Evolutionary conservation across 2,329 filamentous ascomycete genomes (phyloP).

Genomic region (Fusarium floridanum): DNA sequence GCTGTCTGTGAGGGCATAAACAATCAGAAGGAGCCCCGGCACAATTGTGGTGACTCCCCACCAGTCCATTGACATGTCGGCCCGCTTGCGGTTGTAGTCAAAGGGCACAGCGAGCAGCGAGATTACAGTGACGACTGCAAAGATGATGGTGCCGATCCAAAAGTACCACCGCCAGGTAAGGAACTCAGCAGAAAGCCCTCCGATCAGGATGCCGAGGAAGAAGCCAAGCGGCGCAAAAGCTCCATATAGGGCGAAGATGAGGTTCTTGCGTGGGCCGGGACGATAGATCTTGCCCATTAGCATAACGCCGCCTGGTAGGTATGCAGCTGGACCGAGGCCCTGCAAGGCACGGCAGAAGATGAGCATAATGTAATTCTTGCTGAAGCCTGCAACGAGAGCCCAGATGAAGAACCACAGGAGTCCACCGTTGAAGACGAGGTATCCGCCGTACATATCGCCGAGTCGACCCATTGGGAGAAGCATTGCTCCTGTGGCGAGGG

Average conservation of each 20-base stretch:
- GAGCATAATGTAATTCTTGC: conserved; percentile 75
- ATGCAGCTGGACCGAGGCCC: conserved; percentile 79
- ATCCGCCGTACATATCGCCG: conserved; percentile 74
- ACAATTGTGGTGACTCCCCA: conserved; percentile 66
- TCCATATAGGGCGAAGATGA: conserved; percentile 72
- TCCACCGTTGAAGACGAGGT: conserved; percentile 70
- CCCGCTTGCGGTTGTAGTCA: conserved; percentile 46
- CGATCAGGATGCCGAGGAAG: conserved; percentile 75
- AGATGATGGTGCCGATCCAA: conserved; percentile 67
- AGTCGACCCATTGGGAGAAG: conserved; percentile 74
- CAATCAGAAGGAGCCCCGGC: conserved; percentile 70
- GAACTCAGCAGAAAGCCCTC: conserved; percentile 72
- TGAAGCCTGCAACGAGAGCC: conserved; percentile 78
- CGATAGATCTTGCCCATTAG: conserved; percentile 76
- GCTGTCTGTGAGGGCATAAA: conserved; percentile 76
- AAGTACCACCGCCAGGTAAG: conserved; percentile 78
- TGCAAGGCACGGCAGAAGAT: conserved; percentile 81
- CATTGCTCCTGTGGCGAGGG: conserved; percentile 67
- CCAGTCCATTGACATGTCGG: conserved; percentile 69
- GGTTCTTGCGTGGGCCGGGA: conserved; percentile 78
- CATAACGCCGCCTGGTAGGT: conserved; percentile 78
- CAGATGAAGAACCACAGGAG: conserved; percentile 76
- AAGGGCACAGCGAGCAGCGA: conserved; percentile 55
- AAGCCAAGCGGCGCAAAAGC: conserved; percentile 70
- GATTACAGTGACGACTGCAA: conserved; percentile 63